Evolutionary conservation across 768 basidiomycete genomes (phyloP).

Genomic region (Amanita phalloides): DNA sequence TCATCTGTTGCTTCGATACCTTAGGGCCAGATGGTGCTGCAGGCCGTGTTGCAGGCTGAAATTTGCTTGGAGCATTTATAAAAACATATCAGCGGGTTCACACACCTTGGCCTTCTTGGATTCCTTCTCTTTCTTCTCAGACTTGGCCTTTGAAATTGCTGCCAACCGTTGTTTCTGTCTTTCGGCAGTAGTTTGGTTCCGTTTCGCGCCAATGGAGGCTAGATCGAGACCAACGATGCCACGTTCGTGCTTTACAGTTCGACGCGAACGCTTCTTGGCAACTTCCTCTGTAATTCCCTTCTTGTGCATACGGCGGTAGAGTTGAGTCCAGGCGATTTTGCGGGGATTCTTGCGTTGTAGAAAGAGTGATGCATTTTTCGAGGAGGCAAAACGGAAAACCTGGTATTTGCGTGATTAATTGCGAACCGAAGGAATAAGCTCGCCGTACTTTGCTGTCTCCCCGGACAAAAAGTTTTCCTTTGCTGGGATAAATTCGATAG

Average conservation of each 20-base stretch:
- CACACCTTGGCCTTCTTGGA: constrained; percentile 77
- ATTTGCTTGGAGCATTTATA: not conserved
- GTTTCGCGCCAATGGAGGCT: constrained; percentile 79
- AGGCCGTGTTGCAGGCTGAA: constrained; percentile 44
- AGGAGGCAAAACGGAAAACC: constrained; percentile 92
- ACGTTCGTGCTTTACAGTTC: constrained; percentile 95
- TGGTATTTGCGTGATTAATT: constrained; percentile 16
- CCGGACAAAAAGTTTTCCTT: constrained; percentile 92
- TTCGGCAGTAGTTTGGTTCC: constrained; percentile 84
- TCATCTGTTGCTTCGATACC: constrained; percentile 94
- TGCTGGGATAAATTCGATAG: constrained; percentile 95
- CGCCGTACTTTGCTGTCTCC: constrained; percentile 83
- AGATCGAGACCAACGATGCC: constrained; percentile 98
- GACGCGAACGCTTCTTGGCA: constrained; percentile 96
- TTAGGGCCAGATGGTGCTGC: constrained; percentile 56
- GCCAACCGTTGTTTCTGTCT: constrained; percentile 71
- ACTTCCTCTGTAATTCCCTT: constrained; percentile 99
- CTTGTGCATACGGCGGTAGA: constrained; percentile 97
- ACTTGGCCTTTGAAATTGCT: constrained; percentile 91
- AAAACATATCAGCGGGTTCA: constrained; percentile 1
- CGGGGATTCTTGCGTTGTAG: constrained; percentile 99
- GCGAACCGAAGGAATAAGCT: not conserved
- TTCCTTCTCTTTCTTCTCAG: constrained; percentile 96
- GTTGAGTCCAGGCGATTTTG: constrained; percentile 96
- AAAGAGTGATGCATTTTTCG: constrained; percentile 96